Percentiles rank a stretch among this genome's conserved stretches.
Conservation (phyloP, 164 flowering plant genomes). For the Cinnamomum micranthum region DNA sequence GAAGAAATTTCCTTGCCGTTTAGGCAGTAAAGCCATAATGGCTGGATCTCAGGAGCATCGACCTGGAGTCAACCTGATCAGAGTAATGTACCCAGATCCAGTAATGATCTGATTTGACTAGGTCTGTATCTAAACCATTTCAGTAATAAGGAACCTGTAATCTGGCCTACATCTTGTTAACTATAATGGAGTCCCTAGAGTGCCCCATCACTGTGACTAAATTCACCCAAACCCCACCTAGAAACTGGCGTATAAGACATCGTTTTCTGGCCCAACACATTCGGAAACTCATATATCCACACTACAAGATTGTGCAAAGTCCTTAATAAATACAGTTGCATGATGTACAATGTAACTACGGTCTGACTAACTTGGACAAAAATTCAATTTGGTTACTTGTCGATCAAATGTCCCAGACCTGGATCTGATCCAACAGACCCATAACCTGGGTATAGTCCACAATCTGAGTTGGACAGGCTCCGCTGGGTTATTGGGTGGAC, state of each 20-base stretch:
- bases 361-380: too few species aligned
- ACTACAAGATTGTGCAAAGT: neutral
- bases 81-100: neutral
- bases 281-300: neutral
- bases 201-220: neutral
- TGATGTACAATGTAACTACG: neutral
- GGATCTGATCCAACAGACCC: neutral
- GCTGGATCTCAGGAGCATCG: neutral
- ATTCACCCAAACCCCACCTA: neutral
- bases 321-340: neutral
- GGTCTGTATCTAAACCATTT: neutral
- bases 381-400: too few species aligned
- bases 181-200: too few species aligned
- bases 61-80: neutral
- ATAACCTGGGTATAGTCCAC: neutral
- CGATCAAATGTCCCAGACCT: neutral
- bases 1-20: too few species aligned
- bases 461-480: neutral
- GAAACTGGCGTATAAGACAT: neutral
- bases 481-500: neutral
- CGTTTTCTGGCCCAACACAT: neutral
- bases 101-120: neutral
- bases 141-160: too few species aligned
- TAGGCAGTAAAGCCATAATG: too few species aligned
- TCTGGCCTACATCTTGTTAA: too few species aligned